Percentiles rank a stretch among this genome's conserved stretches.
Evolutionary conservation across 2,329 filamentous ascomycete species (phyloP).

Genomic region (Colletotrichum agaves): DNA sequence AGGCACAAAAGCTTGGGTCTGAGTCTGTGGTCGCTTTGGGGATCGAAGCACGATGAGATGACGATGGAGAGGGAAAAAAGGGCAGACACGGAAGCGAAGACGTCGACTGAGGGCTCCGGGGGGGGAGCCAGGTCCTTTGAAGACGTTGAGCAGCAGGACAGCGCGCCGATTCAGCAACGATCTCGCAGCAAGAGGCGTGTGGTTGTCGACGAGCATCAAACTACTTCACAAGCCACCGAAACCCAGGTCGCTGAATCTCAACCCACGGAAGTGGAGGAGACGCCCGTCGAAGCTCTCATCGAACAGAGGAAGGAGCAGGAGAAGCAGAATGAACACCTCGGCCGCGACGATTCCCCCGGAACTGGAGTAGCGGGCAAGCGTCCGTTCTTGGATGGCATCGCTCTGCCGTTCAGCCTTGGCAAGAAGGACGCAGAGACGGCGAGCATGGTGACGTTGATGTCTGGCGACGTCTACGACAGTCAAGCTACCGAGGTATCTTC

Average conservation of each 20-base stretch:
- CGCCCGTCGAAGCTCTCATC: slow-evolving; percentile 56
- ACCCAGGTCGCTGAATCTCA: slow-evolving; percentile 39
- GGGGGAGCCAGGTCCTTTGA: slow-evolving; percentile 54
- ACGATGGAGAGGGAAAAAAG: slow-evolving; percentile 71
- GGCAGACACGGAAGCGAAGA: slow-evolving; percentile 49
- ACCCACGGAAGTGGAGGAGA: slow-evolving; percentile 49
- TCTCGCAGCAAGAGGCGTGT: slow-evolving; percentile 54
- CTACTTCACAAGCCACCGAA: slow-evolving; percentile 43
- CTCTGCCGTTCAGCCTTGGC: slow-evolving; percentile 77
- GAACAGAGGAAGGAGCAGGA: slow-evolving; percentile 54
- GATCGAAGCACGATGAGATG: slow-evolving; percentile 86
- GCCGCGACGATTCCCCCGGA: slow-evolving; percentile 54
- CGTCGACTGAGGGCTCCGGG: slow-evolving; percentile 53
- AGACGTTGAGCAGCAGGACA: slow-evolving; percentile 54
- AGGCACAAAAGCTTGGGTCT: slow-evolving; percentile 78
- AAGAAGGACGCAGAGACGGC: slow-evolving; percentile 70
- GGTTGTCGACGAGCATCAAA: slow-evolving; percentile 64
- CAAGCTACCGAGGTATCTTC: slow-evolving; percentile 10
- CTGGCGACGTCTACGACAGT: slow-evolving; percentile 43
- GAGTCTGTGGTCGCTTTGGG: slow-evolving; percentile 87
- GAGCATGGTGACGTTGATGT: slow-evolving; percentile 75
- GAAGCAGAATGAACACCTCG: slow-evolving; percentile 50
- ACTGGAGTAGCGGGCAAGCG: slow-evolving; percentile 69
- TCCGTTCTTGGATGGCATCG: slow-evolving; percentile 74
- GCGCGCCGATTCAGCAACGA: slow-evolving; percentile 47